phyloP scores from a whole-genome alignment of 257 asterid genomes.

The Craterostigma plantagineum region DNA sequence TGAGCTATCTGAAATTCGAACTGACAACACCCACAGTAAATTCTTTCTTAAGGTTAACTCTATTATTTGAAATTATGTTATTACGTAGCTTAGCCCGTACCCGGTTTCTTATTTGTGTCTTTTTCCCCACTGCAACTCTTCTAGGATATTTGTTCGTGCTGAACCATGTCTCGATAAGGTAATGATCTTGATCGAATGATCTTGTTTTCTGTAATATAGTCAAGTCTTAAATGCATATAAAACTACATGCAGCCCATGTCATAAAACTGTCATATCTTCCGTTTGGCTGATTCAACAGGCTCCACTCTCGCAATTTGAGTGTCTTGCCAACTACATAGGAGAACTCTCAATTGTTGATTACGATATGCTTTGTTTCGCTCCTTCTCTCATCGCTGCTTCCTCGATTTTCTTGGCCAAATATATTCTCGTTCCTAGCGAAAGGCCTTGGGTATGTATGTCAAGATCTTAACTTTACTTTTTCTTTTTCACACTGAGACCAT shows the following conservation, averaged over 20 bases:
- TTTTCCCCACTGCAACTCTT: conserved; percentile 4
- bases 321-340: conserved; percentile 32
- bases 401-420: conserved; percentile 36
- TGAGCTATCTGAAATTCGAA: conserved; percentile 67
- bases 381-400: conserved; percentile 41
- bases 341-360: conserved; percentile 42
- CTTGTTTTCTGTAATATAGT: not conserved
- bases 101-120: not conserved
- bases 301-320: conserved; percentile 61
- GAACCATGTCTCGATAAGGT: conserved; percentile 77
- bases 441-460: conserved; percentile 38
- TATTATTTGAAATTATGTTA: not conserved
- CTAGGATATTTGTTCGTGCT: conserved; percentile 72
- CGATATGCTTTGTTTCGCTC: conserved; percentile 30
- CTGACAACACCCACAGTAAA: conserved; percentile 72
- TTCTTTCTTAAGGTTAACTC: conserved; percentile 59
- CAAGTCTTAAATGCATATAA: no score
- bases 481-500: not conserved
- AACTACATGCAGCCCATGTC: not conserved
- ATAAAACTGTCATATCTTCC: not conserved
- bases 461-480: not conserved
- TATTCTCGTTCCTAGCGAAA: conserved; percentile 20
- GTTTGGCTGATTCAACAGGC: conserved; percentile 13
- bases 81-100: not conserved
- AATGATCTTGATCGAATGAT: conserved; percentile 2